A percentile compares a stretch with the other conserved stretches of the same genome.
phyloP scores from a whole-genome alignment of 129 eudicot genomes.

The Artemisia annua region DNA sequence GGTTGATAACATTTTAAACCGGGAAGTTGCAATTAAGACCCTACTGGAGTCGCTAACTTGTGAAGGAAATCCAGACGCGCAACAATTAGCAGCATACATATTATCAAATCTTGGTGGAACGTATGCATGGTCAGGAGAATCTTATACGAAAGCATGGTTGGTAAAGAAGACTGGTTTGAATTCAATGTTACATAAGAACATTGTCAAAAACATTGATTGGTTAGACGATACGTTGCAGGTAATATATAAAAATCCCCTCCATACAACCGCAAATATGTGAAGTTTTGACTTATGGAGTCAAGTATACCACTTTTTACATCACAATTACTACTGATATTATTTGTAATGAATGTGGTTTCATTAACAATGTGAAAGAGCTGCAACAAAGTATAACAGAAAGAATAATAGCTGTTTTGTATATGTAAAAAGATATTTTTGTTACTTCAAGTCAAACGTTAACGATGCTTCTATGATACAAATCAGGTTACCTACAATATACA shows the following conservation, averaged over 20 bases:
- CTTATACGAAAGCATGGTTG: slow-evolving; percentile 74
- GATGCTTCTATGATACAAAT: not conserved
- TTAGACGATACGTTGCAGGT: slow-evolving; percentile 63
- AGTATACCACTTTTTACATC: slow-evolving; percentile 11
- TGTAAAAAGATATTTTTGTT: not conserved
- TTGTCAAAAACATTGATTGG: slow-evolving; percentile 63
- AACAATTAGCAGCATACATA: slow-evolving; percentile 62
- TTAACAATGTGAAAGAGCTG: not conserved
- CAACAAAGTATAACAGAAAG: not conserved
- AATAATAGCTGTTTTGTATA: not conserved
- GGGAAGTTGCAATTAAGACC: slow-evolving; percentile 56
- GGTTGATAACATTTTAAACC: slow-evolving; percentile 33
- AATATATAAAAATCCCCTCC: not conserved
- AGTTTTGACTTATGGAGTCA: slow-evolving; percentile 8
- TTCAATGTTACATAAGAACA: slow-evolving; percentile 55
- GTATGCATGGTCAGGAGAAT: slow-evolving; percentile 72
- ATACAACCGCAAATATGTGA: slow-evolving; percentile 10
- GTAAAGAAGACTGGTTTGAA: slow-evolving; percentile 69
- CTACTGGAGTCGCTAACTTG: slow-evolving; percentile 53
- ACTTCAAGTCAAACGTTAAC: not conserved
- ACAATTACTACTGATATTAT: not conserved
- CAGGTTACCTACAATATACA: not conserved
- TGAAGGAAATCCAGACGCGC: slow-evolving; percentile 52
- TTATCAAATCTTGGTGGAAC: slow-evolving; percentile 79
- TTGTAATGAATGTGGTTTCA: not conserved